These are phyloP conservation scores for Globisporangium canariense DNA, from an alignment of 352 stramenopile genomes.

Conservation along the genomic window DNA sequence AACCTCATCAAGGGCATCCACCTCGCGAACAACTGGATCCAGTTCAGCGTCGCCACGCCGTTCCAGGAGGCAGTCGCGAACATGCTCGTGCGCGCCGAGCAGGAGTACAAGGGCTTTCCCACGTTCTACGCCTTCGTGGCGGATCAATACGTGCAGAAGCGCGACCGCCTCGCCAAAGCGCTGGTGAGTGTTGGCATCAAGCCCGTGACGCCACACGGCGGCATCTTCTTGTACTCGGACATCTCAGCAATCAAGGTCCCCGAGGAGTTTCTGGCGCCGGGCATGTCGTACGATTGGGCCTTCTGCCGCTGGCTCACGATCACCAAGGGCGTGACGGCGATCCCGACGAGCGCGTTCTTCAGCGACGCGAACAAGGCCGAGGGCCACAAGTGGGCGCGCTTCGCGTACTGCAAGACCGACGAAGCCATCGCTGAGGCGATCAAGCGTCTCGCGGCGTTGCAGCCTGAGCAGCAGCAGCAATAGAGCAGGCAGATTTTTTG, in stretches of 20 bases:
- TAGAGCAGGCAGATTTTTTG: not conserved
- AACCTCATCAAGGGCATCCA: constrained; percentile 69
- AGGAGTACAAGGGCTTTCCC: constrained; percentile 64
- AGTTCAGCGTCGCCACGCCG: constrained; percentile 84
- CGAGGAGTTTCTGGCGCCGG: constrained; percentile 35
- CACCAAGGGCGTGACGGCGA: constrained; percentile 88
- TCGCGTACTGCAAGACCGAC: constrained; percentile 97
- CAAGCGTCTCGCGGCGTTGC: constrained; percentile 37
- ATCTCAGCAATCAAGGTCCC: constrained; percentile 68
- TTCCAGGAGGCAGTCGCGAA: constrained; percentile 82
- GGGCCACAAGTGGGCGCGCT: constrained; percentile 80
- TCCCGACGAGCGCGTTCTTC: constrained; percentile 93
- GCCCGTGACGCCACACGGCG: constrained; percentile 56
- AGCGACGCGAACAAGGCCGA: constrained; percentile 68
- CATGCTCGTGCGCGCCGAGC: constrained; percentile 67
- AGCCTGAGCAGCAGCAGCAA: constrained; percentile 4
- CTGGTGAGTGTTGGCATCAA: constrained; percentile 59
- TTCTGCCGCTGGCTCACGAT: constrained; percentile 92
- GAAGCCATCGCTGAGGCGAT: constrained; percentile 89
- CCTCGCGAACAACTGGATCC: constrained; percentile 85
- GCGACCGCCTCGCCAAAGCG: constrained; percentile 51
- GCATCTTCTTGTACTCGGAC: constrained; percentile 82
- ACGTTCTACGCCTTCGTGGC: constrained; percentile 84
- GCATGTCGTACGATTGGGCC: constrained; percentile 87
- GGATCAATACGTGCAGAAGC: constrained; percentile 71